Evolutionary conservation across 257 asterid genomes (phyloP), one percentile per base, ranked within the genome.

Genomic region (Solanum virginianum): DNA sequence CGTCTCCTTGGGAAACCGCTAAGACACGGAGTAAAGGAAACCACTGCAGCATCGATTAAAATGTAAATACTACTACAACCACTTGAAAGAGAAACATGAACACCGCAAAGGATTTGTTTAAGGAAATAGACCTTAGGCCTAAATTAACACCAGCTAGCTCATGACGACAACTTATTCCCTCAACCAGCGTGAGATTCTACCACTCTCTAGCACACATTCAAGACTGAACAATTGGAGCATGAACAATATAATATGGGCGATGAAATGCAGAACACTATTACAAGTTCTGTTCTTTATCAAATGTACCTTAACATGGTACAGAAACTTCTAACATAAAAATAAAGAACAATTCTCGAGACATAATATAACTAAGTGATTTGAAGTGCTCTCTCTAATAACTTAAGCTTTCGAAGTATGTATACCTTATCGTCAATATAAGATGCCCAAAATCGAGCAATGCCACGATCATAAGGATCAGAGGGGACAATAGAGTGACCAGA

Each of bases 1-100:
- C 94, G 80, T 90, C 92, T 6, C 84, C 94, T 17, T 87, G 53
- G 10, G 91, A 89, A 9, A 63, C 80, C 17, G 62, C 88, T 2
- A 91, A 74, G 81, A 82, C 84, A 68, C 84, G 89, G 83, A 91
- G 2, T 6, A 84, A 15, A 6, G 95, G 96, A 84, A 87, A 93
- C 94, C 92, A 94, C 97, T 93, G 90, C 60, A 84, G 8, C 80
- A 60, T 79, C 18, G 29, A 10, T 29, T 16, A 79, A 53, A 53
- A 79, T 29, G 6, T 70, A 7, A 66, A 66, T 66, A 15, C 13
- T 3, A 66, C 3, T 66, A n/a, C 74, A 66, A 29, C 41, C 70
- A 55, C 65, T 29, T 20, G 6, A 6, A 29, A 29, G 10, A 32
- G 15, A 66, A 4, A 13, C 11, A 29, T 7, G 74, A 66, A 66